Evolutionary conservation across 2,329 filamentous ascomycete genomes (phyloP).

Genomic region (Aspergillus amoenus): DNA sequence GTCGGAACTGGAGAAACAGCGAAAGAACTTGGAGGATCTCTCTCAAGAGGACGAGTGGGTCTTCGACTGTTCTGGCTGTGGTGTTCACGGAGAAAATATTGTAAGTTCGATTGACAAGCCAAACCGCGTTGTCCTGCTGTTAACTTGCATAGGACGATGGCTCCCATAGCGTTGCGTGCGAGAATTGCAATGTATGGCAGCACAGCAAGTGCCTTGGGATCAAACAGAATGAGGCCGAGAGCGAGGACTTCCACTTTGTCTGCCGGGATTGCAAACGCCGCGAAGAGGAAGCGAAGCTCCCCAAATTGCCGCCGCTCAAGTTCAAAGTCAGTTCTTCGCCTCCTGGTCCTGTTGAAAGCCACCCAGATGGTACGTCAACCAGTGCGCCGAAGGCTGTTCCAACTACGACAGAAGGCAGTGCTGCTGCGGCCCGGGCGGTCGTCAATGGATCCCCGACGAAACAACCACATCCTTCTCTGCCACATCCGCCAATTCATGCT

Average conservation of each 20-base stretch:
- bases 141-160: slow-evolving; percentile 69
- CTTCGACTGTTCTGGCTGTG: slow-evolving; percentile 88
- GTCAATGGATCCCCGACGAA: slow-evolving; percentile 24
- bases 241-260: slow-evolving; percentile 82
- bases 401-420: slow-evolving; percentile 25
- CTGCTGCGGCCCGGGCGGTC: slow-evolving; percentile 13
- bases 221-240: slow-evolving; percentile 73
- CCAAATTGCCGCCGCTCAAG: slow-evolving; percentile 63
- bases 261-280: slow-evolving; percentile 75
- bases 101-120: slow-evolving; percentile 36
- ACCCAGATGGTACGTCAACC: slow-evolving; percentile 18
- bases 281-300: slow-evolving; percentile 60
- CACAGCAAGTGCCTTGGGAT: slow-evolving; percentile 91
- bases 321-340: slow-evolving; percentile 55
- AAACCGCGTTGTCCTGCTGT: slow-evolving; percentile 5
- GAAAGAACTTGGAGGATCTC: slow-evolving; percentile 72
- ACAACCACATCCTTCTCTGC: slow-evolving; percentile 18
- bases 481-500: slow-evolving; percentile 13
- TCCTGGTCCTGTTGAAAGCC: slow-evolving; percentile 18
- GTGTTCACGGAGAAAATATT: slow-evolving; percentile 79
- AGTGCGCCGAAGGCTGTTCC: slow-evolving; percentile 17
- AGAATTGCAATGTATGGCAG: slow-evolving; percentile 93
- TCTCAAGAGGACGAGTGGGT: slow-evolving; percentile 81
- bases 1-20: slow-evolving; percentile 75
- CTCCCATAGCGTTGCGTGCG: slow-evolving; percentile 88